Conservation (phyloP, 176 grass and related monocot species). For the Avena insularis region DNA sequence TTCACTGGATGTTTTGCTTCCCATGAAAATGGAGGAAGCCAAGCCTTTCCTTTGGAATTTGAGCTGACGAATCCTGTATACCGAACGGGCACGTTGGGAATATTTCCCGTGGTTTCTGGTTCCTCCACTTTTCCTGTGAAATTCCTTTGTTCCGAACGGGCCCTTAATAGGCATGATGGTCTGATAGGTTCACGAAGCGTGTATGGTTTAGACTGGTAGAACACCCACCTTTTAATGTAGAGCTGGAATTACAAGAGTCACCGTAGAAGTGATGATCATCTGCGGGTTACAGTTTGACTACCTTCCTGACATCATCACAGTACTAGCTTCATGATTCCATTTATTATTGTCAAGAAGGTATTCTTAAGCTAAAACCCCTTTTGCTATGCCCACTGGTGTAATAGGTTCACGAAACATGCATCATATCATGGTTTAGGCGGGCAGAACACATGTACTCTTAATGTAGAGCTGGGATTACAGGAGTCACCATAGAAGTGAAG, state of each 20-base stretch:
- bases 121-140: no score
- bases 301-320: neutral
- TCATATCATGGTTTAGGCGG: neutral
- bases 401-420: slow-evolving; percentile 4
- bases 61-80: no score
- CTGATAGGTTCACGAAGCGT: slow-evolving; percentile 6
- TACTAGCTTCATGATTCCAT: slow-evolving; percentile 5
- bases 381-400: neutral
- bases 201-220: neutral
- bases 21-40: no score
- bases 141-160: no score
- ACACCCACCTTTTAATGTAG: neutral
- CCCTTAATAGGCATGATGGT: neutral
- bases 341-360: neutral
- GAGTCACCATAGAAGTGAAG: neutral
- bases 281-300: neutral
- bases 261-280: neutral
- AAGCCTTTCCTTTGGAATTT: no score
- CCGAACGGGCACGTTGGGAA: no score
- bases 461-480: slow-evolving; percentile 5
- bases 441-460: neutral
- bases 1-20: no score
- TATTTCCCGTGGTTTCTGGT: no score
- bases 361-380: neutral
- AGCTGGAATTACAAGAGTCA: slow-evolving; percentile 1